phyloP scores from a whole-genome alignment of 768 basidiomycete species.

The Termitomyces sp. region DNA sequence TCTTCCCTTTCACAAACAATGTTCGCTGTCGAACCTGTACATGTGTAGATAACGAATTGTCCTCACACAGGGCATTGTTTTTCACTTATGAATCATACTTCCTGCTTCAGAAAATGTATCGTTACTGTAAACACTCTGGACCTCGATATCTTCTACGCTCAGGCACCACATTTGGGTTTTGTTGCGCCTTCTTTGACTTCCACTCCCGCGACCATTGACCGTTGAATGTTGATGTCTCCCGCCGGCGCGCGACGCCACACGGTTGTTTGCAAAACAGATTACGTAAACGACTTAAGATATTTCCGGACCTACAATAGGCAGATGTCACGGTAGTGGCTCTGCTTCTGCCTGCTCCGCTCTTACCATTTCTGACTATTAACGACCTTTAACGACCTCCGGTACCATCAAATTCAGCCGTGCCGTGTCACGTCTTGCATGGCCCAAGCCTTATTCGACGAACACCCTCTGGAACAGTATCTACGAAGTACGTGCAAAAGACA shows the following conservation, averaged over 20 bases:
- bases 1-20: neutral
- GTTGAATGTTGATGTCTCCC: no score
- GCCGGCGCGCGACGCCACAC: neutral
- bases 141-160: no score
- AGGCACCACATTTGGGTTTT: no score
- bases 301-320: no score
- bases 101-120: neutral
- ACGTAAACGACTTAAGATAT: neutral
- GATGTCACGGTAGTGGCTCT: no score
- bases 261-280: conserved; percentile 1
- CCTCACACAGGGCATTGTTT: no score
- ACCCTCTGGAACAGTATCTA: conserved; percentile 31
- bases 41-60: no score
- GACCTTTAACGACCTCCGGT: conserved; percentile 9
- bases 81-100: no score
- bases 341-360: no score
- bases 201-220: neutral
- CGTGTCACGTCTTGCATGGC: conserved; percentile 45
- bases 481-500: conserved; percentile 12
- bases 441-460: conserved; percentile 72
- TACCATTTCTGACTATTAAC: no score
- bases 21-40: neutral
- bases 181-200: no score
- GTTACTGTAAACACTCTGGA: neutral
- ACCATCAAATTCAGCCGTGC: neutral